Conservation (phyloP, 139 green algal species). For the Closterium sp. region DNA sequence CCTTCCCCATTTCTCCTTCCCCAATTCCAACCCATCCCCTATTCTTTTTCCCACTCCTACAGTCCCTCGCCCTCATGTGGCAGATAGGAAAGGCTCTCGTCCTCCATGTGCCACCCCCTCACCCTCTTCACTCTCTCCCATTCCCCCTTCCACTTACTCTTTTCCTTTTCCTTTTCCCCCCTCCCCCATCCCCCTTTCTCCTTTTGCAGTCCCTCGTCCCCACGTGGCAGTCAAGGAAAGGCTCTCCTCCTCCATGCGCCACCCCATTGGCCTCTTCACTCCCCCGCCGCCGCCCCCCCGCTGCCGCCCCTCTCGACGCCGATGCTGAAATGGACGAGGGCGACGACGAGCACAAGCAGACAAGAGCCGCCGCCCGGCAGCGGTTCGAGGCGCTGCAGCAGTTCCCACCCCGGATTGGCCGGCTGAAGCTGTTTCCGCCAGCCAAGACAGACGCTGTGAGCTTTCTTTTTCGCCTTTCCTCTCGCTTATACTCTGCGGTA, state of each 20-base stretch:
- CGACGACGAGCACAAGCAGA: neutral
- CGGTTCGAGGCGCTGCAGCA: conserved; percentile 10
- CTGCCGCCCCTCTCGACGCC: neutral
- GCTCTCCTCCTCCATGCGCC: neutral
- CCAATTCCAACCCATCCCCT: neutral
- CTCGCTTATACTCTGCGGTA: neutral
- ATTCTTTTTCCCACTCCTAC: no score
- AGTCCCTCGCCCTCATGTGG: no score
- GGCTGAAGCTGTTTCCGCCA: conserved; percentile 37
- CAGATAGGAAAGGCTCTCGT: no score
- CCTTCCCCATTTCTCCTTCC: neutral
- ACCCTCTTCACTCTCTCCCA: no score
- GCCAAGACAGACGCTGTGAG: conserved; percentile 42
- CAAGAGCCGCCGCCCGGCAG: neutral
- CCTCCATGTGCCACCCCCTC: no score
- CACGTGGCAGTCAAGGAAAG: neutral
- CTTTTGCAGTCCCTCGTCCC: no score
- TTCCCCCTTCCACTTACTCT: no score
- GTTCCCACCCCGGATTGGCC: conserved; percentile 18
- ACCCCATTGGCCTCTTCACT: neutral
- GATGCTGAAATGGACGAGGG: neutral
- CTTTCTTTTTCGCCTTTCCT: neutral
- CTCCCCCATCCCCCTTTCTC: no score
- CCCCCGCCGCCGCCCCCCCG: no score
- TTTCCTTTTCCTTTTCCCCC: no score